These are phyloP conservation scores for Jamesozyma spencerorum DNA, from an alignment of 805 yeast species.

Conservation along the genomic window DNA sequence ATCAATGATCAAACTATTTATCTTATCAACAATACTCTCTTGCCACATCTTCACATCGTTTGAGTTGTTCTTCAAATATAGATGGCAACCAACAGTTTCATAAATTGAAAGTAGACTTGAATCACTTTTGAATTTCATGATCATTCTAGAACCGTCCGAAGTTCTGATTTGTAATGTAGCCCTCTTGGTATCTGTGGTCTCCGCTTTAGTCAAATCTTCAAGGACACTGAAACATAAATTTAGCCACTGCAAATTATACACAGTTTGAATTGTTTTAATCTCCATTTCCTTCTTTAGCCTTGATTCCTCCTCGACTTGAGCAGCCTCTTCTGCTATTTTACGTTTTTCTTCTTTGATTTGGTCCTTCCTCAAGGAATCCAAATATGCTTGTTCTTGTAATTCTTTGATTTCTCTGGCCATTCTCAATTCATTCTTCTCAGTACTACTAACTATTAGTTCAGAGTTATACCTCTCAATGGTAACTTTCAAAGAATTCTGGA, in stretches of 20 bases:
- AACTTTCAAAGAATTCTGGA: conserved; percentile 30
- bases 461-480: conserved; percentile 50
- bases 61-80: conserved; percentile 32
- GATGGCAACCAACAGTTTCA: conserved; percentile 19
- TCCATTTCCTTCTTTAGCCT: conserved; percentile 8
- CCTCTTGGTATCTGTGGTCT: conserved; percentile 1
- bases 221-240: conserved; percentile 10
- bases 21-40: conserved; percentile 39
- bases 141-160: conserved; percentile 23
- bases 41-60: conserved; percentile 58
- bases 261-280: conserved; percentile 12
- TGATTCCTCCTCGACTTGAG: conserved; percentile 3
- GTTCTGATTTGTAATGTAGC: conserved; percentile 29
- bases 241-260: conserved; percentile 18
- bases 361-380: conserved; percentile 51
- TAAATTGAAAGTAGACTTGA: conserved; percentile 19
- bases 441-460: conserved; percentile 49
- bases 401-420: conserved; percentile 49
- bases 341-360: conserved; percentile 42
- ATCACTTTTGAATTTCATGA: conserved; percentile 17
- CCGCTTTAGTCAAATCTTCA: not conserved
- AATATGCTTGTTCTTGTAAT: conserved; percentile 60
- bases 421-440: conserved; percentile 51
- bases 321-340: conserved; percentile 16
- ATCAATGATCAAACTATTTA: conserved; percentile 10